Evolutionary conservation across 2,329 filamentous ascomycete genomes (phyloP).

Genomic region (Chaetomium globosum): DNA sequence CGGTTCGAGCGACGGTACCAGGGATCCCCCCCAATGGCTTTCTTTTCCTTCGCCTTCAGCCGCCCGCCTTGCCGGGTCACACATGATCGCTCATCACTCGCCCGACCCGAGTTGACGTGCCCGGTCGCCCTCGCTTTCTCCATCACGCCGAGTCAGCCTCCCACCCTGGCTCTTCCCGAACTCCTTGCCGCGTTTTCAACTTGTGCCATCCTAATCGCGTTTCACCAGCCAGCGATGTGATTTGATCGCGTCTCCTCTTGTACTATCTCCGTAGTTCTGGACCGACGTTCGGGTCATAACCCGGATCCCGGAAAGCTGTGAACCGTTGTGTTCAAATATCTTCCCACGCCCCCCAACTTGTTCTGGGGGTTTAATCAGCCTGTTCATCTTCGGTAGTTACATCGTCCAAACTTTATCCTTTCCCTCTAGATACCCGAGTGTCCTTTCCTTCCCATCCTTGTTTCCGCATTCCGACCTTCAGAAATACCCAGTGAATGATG

Average conservation of each 20-base stretch:
- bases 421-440: constrained; percentile 28
- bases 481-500: constrained; percentile 30
- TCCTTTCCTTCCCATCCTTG: constrained; percentile 9
- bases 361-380: constrained; percentile 2
- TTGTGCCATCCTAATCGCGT: constrained; percentile 22
- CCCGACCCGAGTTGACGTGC: constrained; percentile 2
- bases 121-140: constrained; percentile 23
- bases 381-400: constrained; percentile 3
- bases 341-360: constrained; percentile 6
- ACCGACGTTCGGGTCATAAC: constrained; percentile 28
- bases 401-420: constrained; percentile 1
- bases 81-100: not conserved
- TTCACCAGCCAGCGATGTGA: constrained; percentile 16
- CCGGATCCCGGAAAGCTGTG: constrained; percentile 31
- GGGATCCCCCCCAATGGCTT: not conserved
- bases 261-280: constrained; percentile 16
- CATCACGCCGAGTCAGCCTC: constrained; percentile 25
- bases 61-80: constrained; percentile 22
- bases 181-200: constrained; percentile 31
- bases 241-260: constrained; percentile 14
- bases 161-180: constrained; percentile 31
- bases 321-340: constrained; percentile 30
- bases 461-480: constrained; percentile 10
- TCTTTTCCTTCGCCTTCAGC: constrained; percentile 2
- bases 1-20: not conserved